Base-by-base conservation (phyloP, 495 filamentous ascomycete genomes). In the Daldinia caldariorum region DNA sequence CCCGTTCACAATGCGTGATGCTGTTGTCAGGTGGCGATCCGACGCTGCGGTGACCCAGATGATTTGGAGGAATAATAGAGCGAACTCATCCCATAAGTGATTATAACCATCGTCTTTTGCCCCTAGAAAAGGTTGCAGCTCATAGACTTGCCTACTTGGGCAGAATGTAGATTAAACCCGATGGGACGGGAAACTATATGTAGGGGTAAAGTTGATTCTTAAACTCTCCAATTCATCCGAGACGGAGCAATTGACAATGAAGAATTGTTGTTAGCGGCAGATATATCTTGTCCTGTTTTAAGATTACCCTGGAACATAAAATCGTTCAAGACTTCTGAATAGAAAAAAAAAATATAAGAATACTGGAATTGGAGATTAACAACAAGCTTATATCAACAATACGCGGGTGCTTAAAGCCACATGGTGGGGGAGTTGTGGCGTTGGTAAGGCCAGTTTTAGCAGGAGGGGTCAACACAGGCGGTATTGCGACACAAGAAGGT, bases 1-100 rank as follows among this genome's bases (percentile, higher is more conserved):
- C 34, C 55, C 35, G 43, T 58, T 53, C 57, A 39, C 47, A 59
- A 61, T 64, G 63, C 60, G 57, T 64, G 49, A 57, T 64, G 34
- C 49, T 67, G 63, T 47, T 64, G 64, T 67, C 49, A 72, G 64
- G 64, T 72, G 69, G 69, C 60, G 69, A 67, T 63, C 57, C 61
- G 43, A 37, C 16, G 50, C 56, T 61, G 70, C 70, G 64, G 70
- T 68, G 70, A 68, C 18, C 31, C 66, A 8, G 26, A 35, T 13
- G 49, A 64, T 8, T 61, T 9, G 20, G 29, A 35, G 55, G 37
- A 14, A 53, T 43, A 56, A 31, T 29, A 66, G 16, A 47, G 53
- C 43, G 38, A 45, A 20, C 20, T 47, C 31, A 43, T 54, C 39
- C 39, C 41, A 14, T 50, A 54, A 43, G 35, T 26, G 20, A 50